Percentiles rank a stretch among this genome's conserved stretches.
Conservation (phyloP, 345 rosid species). For the Linum trigynum region DNA sequence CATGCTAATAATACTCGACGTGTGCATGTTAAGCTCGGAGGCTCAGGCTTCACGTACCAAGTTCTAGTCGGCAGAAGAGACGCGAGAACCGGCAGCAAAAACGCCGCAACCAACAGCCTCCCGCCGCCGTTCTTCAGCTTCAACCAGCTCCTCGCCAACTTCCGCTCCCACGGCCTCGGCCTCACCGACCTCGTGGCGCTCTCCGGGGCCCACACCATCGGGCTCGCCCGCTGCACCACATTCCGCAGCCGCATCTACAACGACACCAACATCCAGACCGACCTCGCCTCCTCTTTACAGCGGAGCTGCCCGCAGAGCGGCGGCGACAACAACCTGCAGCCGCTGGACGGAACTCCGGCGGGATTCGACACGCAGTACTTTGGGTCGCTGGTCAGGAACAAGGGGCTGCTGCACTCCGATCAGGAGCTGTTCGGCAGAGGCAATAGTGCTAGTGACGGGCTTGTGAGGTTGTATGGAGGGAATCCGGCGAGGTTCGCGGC, state of each 20-base stretch:
- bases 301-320: conserved; percentile 21
- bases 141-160: conserved; percentile 45
- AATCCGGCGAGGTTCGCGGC: conserved; percentile 14
- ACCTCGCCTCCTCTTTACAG: conserved; percentile 21
- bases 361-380: conserved; percentile 29
- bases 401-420: conserved; percentile 45
- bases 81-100: conserved; percentile 59
- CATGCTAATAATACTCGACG: no score
- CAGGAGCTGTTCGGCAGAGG: conserved; percentile 27
- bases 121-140: conserved; percentile 59
- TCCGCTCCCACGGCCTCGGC: conserved; percentile 62
- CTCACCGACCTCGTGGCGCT: conserved; percentile 6
- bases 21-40: conserved; percentile 48
- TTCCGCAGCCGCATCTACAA: conserved; percentile 35
- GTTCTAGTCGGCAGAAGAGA: conserved; percentile 91
- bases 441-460: conserved; percentile 26
- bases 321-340: conserved; percentile 32
- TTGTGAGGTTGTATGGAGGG: conserved; percentile 21
- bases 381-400: conserved; percentile 20
- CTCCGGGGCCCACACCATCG: conserved; percentile 36
- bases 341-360: conserved; percentile 28
- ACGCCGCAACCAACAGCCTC: conserved; percentile 64
- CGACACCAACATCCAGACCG: conserved; percentile 27
- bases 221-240: conserved; percentile 36
- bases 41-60: conserved; percentile 41